Conservation (phyloP, 2,329 filamentous ascomycete species). For the Scedosporium dehoogii region DNA sequence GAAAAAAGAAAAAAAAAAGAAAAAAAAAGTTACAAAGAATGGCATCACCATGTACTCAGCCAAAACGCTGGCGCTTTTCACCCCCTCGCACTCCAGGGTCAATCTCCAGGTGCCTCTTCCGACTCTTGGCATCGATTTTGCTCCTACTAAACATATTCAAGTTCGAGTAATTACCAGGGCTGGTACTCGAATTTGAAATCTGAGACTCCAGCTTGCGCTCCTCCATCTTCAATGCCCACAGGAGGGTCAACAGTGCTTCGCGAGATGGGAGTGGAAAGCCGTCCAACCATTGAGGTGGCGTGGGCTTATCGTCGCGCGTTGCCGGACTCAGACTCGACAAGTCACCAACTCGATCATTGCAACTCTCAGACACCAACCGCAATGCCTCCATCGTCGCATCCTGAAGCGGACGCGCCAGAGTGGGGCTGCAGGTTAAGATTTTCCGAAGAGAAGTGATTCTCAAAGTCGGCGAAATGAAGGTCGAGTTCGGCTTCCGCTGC, state of each 20-base stretch:
- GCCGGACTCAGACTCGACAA: slow-evolving; percentile 20
- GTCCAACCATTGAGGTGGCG: slow-evolving; percentile 26
- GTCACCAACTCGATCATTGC: slow-evolving; percentile 34
- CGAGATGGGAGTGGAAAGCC: slow-evolving; percentile 28
- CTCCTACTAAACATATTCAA: neutral
- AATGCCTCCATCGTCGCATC: slow-evolving; percentile 66
- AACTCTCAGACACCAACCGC: slow-evolving; percentile 58
- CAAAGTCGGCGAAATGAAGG: slow-evolving; percentile 45
- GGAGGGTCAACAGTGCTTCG: slow-evolving; percentile 36
- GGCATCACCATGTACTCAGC: neutral
- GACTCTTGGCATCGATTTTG: neutral
- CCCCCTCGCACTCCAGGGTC: neutral
- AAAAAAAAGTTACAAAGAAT: slow-evolving; percentile 1
- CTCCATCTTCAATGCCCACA: slow-evolving; percentile 35
- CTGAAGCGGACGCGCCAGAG: slow-evolving; percentile 61
- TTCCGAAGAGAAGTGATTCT: slow-evolving; percentile 52
- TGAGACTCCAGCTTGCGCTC: slow-evolving; percentile 13
- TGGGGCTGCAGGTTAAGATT: slow-evolving; percentile 65
- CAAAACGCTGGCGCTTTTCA: neutral
- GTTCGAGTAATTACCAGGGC: neutral
- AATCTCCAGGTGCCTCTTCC: neutral
- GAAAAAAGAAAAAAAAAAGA: neutral
- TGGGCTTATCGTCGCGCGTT: slow-evolving; percentile 25
- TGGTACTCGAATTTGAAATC: neutral
- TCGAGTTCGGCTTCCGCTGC: slow-evolving; percentile 42